phyloP scores from a whole-genome alignment of 352 stramenopile genomes.

The Phytophthora quininea region DNA sequence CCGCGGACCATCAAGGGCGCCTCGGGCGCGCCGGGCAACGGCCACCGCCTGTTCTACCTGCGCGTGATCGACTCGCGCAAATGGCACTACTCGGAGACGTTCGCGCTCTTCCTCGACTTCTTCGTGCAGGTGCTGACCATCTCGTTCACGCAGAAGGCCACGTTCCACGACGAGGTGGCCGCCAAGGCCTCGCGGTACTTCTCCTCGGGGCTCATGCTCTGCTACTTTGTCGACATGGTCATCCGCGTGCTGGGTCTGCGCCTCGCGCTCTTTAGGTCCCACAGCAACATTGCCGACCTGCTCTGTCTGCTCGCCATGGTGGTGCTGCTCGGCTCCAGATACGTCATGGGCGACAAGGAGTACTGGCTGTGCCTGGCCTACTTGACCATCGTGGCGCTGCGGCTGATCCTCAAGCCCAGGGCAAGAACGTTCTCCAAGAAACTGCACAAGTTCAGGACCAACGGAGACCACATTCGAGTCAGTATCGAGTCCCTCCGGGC shows the following conservation, averaged over 20 bases:
- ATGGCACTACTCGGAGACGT: conserved; percentile 89
- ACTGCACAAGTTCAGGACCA: conserved; percentile 86
- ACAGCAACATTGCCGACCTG: conserved; percentile 84
- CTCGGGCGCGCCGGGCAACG: conserved; percentile 39
- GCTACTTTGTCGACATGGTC: conserved; percentile 86
- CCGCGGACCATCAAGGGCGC: conserved; percentile 71
- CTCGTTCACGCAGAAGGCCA: conserved; percentile 69
- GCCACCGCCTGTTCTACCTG: conserved; percentile 79
- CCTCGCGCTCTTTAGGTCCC: conserved; percentile 76
- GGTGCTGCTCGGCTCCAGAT: conserved; percentile 54
- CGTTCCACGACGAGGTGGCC: conserved; percentile 68
- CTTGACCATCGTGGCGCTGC: conserved; percentile 64
- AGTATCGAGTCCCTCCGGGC: conserved; percentile 85
- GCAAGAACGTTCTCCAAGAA: conserved; percentile 89
- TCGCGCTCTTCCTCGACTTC: conserved; percentile 87
- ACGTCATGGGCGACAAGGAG: conserved; percentile 62
- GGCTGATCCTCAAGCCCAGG: conserved; percentile 85
- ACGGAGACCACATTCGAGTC: conserved; percentile 86
- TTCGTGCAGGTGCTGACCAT: conserved; percentile 83
- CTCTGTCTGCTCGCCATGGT: conserved; percentile 75
- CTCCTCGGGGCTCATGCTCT: conserved; percentile 75
- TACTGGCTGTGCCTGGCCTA: conserved; percentile 80
- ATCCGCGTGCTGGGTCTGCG: conserved; percentile 78
- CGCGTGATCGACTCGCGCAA: conserved; percentile 88
- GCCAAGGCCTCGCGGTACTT: conserved; percentile 78